Evolutionary conservation across 805 yeast species (phyloP).

Genomic region (Blastobotrys terrestris): DNA sequence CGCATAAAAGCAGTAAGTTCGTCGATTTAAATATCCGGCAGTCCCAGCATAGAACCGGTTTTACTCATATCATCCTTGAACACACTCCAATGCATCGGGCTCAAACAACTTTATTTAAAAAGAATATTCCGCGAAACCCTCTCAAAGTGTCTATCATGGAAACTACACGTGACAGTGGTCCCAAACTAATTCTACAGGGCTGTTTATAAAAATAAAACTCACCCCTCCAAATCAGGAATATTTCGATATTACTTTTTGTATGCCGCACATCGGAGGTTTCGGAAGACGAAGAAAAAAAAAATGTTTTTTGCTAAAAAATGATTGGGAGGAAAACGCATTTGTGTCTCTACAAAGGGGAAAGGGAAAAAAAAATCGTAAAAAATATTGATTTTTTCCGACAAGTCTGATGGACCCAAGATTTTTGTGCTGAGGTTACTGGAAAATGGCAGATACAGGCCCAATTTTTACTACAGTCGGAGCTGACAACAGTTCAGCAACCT

Average conservation of each 20-base stretch:
- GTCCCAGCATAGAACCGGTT: too few species aligned
- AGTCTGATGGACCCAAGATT: background rate
- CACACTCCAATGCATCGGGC: conserved; percentile 4
- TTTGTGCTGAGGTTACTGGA: too few species aligned
- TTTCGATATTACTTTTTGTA: background rate
- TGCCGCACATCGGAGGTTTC: background rate
- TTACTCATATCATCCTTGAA: too few species aligned
- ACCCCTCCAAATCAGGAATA: background rate
- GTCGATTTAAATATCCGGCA: too few species aligned
- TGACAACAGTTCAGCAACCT: background rate
- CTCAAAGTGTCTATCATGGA: too few species aligned
- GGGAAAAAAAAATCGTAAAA: too few species aligned
- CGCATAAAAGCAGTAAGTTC: too few species aligned
- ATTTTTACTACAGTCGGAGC: background rate
- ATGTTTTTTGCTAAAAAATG: background rate
- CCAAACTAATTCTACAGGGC: background rate
- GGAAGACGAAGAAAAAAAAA: too few species aligned
- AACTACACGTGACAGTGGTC: too few species aligned
- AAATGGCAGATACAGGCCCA: background rate
- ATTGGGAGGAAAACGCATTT: background rate
- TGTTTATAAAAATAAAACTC: background rate
- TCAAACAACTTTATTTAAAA: background rate
- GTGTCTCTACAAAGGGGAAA: background rate
- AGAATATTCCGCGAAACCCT: too few species aligned
- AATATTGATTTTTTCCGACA: background rate